A percentile compares a stretch with the other conserved stretches of the same genome.
Evolutionary conservation across 371 early-diverging fungal species (phyloP).

Genomic region (Ecytonucleospora hepatopenaei): DNA sequence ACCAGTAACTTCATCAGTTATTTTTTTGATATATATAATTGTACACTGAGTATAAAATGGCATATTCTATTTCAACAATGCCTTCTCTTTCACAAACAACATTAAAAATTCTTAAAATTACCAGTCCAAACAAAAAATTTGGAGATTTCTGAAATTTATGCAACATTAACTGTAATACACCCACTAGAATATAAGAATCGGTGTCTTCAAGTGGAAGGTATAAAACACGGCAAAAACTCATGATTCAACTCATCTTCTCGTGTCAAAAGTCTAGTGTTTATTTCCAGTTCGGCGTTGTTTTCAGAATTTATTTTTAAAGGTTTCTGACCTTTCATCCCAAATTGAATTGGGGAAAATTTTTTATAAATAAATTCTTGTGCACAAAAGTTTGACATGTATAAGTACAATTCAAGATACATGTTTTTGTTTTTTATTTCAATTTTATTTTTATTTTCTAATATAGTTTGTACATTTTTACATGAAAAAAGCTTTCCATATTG

Average conservation of each 20-base stretch:
- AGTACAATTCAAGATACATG: conserved; percentile 18
- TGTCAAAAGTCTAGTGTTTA: background rate
- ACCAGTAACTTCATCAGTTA: background rate
- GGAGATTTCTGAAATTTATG: conserved; percentile 25
- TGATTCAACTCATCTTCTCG: conserved; percentile 3
- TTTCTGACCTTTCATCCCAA: background rate
- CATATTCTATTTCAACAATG: background rate
- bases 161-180: conserved; percentile 32
- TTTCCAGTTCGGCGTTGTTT: background rate
- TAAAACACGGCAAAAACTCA: background rate
- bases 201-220: background rate
- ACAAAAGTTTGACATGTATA: conserved; percentile 7
- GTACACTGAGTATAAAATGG: background rate
- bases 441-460: background rate
- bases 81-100: background rate
- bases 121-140: conserved; percentile 8
- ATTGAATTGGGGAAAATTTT: background rate
- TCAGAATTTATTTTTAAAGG: background rate
- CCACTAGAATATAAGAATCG: conserved; percentile 27
- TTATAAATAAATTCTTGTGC: background rate
- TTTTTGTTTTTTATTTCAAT: background rate
- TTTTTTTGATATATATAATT: background rate
- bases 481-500: conserved; percentile 23
- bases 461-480: conserved; percentile 22
- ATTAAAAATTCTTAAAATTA: conserved; percentile 13